These are phyloP conservation scores for Pythium aristosporum DNA, from an alignment of 352 stramenopile genomes.

Conservation along the genomic window DNA sequence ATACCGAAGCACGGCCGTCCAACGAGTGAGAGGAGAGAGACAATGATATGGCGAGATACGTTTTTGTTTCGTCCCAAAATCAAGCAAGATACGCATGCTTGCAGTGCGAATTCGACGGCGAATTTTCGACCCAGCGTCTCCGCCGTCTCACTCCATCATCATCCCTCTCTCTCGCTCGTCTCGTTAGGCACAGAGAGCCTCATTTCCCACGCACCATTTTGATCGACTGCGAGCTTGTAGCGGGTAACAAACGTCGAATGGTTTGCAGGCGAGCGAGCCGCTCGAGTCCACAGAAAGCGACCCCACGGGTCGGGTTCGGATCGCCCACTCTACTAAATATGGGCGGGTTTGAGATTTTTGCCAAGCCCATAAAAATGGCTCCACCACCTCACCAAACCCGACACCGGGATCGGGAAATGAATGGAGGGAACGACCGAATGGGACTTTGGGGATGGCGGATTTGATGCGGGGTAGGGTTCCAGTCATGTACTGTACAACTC, in stretches of 20 bases:
- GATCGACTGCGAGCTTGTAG: conserved; percentile 31
- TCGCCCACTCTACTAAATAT: conserved; percentile 7
- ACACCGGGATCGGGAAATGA: conserved; percentile 19
- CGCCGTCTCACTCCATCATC: neutral
- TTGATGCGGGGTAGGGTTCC: conserved; percentile 25
- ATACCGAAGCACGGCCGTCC: neutral
- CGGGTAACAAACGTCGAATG: conserved; percentile 37
- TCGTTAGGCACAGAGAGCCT: neutral
- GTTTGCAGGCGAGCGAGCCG: conserved; percentile 17
- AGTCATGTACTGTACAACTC: neutral
- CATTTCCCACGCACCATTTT: conserved; percentile 29
- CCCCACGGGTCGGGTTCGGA: conserved; percentile 27
- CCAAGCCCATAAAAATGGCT: conserved; percentile 20
- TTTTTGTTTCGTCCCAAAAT: too few species aligned
- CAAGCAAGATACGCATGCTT: conserved; percentile 7
- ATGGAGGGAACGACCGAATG: conserved; percentile 21
- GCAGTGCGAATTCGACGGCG: conserved; percentile 2
- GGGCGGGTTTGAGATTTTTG: conserved; percentile 5
- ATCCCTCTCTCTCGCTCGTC: neutral
- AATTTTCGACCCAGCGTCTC: conserved; percentile 2
- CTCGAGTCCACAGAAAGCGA: conserved; percentile 34
- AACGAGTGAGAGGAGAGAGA: neutral
- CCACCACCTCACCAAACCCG: conserved; percentile 7
- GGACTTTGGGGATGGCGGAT: conserved; percentile 10
- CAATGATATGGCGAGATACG: too few species aligned